phyloP scores from a whole-genome alignment of 2,329 filamentous ascomycete genomes.

The Chaetomiaceae sp. region DNA sequence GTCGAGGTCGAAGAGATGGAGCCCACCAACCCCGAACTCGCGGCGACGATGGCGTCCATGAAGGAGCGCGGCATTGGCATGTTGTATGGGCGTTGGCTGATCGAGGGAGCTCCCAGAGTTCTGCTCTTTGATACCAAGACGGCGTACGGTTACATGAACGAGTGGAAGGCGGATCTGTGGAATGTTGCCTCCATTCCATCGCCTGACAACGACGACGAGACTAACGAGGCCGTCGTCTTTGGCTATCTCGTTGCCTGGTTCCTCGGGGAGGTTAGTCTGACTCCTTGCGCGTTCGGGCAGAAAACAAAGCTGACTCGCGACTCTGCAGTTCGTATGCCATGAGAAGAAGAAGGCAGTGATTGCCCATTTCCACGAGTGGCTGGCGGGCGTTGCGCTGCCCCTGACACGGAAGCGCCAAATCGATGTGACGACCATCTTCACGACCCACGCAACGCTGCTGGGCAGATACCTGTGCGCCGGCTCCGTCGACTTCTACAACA shows the following conservation, averaged over 20 bases:
- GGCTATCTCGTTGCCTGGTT: slow-evolving; percentile 98
- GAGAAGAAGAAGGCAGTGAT: slow-evolving; percentile 90
- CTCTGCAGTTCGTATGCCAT: slow-evolving; percentile 75
- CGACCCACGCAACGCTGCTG: slow-evolving; percentile 91
- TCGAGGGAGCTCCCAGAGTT: slow-evolving; percentile 91
- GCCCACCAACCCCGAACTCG: slow-evolving; percentile 73
- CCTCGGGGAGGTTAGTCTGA: slow-evolving; percentile 81
- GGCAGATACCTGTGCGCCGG: slow-evolving; percentile 95
- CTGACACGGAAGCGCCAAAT: slow-evolving; percentile 91
- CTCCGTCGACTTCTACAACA: slow-evolving; percentile 99
- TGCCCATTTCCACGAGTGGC: slow-evolving; percentile 98
- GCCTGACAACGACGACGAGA: slow-evolving; percentile 85
- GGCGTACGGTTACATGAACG: slow-evolving; percentile 83
- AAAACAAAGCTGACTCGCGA: slow-evolving; percentile 20
- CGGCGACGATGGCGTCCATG: slow-evolving; percentile 86
- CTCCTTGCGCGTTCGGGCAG: too few relatives aligned
- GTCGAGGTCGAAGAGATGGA: slow-evolving; percentile 94
- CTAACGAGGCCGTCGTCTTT: slow-evolving; percentile 95
- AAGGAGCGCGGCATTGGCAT: slow-evolving; percentile 83
- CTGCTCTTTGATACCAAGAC: slow-evolving; percentile 93
- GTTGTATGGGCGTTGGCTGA: slow-evolving; percentile 93
- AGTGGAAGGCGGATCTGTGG: slow-evolving; percentile 98
- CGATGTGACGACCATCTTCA: slow-evolving; percentile 97
- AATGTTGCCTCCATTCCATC: slow-evolving; percentile 89
- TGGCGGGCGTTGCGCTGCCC: slow-evolving; percentile 88